These are phyloP conservation scores for Pythium grandisporangium DNA, from an alignment of 352 stramenopile species.

Conservation along the genomic window DNA sequence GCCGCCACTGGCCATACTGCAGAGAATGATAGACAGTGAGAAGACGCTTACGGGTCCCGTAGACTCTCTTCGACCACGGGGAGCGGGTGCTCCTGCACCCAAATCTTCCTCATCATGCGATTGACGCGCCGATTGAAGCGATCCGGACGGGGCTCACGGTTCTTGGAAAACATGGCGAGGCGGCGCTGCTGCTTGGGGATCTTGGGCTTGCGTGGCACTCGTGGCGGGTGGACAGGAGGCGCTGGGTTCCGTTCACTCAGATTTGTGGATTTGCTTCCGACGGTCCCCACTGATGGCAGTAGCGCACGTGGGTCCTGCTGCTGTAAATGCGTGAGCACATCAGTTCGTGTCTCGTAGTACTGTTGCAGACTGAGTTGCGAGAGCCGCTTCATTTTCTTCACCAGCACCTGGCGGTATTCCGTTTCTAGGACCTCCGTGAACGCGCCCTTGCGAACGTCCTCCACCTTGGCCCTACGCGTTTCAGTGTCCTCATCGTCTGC, in stretches of 20 bases:
- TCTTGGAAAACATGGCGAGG: slow-evolving; percentile 24
- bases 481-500: background rate
- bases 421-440: slow-evolving; percentile 38
- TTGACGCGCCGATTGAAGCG: slow-evolving; percentile 80
- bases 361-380: slow-evolving; percentile 26
- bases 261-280: slow-evolving; percentile 7
- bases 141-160: slow-evolving; percentile 38
- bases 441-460: slow-evolving; percentile 39
- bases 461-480: slow-evolving; percentile 22
- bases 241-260: slow-evolving; percentile 12
- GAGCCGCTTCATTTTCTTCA: slow-evolving; percentile 42
- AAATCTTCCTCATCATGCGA: slow-evolving; percentile 63
- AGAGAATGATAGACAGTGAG: too few species aligned
- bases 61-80: slow-evolving; percentile 72
- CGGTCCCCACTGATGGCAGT: too few species aligned
- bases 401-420: slow-evolving; percentile 48
- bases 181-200: slow-evolving; percentile 48
- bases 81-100: slow-evolving; percentile 51
- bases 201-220: slow-evolving; percentile 59
- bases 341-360: slow-evolving; percentile 36
- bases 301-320: too few species aligned
- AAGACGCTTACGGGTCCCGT: slow-evolving; percentile 38
- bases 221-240: slow-evolving; percentile 2
- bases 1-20: too few species aligned
- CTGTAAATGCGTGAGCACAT: slow-evolving; percentile 42